Percentiles rank a stretch among this genome's conserved stretches.
These are phyloP conservation scores for Arachnopeziza araneosa DNA, from an alignment of 2,329 filamentous ascomycete species.

Conservation along the genomic window DNA sequence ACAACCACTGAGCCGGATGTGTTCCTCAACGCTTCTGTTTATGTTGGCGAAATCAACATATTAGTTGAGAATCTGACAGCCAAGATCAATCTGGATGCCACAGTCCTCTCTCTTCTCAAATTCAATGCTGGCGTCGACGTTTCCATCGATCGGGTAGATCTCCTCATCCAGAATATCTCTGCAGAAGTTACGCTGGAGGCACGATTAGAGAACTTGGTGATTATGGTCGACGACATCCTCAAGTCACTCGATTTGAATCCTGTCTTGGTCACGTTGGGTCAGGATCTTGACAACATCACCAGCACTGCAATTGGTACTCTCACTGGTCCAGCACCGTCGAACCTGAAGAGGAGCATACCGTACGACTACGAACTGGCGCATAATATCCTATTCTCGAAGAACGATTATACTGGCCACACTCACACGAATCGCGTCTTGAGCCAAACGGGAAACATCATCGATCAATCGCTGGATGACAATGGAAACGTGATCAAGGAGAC, in stretches of 20 bases:
- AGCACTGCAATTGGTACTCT: conserved; percentile 34
- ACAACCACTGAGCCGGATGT: conserved; percentile 49
- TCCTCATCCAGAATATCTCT: conserved; percentile 52
- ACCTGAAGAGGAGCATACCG: background rate
- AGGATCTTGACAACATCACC: conserved; percentile 43
- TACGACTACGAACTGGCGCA: conserved; percentile 42
- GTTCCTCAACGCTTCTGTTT: conserved; percentile 53
- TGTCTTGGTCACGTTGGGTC: conserved; percentile 49
- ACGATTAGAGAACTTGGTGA: conserved; percentile 52
- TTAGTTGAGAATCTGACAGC: conserved; percentile 54
- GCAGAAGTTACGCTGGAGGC: conserved; percentile 55
- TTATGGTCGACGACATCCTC: conserved; percentile 54
- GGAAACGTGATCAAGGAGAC: conserved; percentile 39
- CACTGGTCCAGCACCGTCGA: conserved; percentile 17
- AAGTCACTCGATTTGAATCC: conserved; percentile 56
- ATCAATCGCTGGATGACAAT: conserved; percentile 48
- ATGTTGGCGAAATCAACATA: conserved; percentile 53
- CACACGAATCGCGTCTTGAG: conserved; percentile 52
- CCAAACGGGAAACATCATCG: conserved; percentile 49
- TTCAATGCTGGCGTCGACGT: conserved; percentile 58
- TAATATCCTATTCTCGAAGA: conserved; percentile 55
- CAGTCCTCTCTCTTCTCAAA: conserved; percentile 51
- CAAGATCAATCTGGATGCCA: conserved; percentile 54
- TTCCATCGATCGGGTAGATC: conserved; percentile 49
- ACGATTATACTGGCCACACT: conserved; percentile 51